Evolutionary conservation across 257 asterid species (phyloP).

Genomic region (Schizonepeta tenuifolia): DNA sequence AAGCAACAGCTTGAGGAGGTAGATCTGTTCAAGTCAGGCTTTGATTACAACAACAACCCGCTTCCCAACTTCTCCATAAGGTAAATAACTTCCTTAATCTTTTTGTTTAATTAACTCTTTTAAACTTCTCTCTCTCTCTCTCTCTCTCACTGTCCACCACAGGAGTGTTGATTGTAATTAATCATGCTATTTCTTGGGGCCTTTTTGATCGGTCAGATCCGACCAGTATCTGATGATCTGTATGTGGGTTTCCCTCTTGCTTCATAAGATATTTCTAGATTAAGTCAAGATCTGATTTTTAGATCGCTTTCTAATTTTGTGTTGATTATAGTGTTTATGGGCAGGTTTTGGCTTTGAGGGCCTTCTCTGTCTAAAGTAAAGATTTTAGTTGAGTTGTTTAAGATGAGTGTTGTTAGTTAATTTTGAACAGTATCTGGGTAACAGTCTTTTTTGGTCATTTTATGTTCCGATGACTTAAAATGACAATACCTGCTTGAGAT

Average conservation of each 20-base stretch:
- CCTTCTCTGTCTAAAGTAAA: constrained; percentile 27
- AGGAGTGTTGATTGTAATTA: constrained; percentile 16
- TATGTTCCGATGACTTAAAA: constrained; percentile 41
- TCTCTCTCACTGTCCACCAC: constrained; percentile 21
- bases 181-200: constrained; percentile 30
- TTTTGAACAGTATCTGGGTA: constrained; percentile 34
- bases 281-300: constrained; percentile 17
- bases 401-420: constrained; percentile 26
- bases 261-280: constrained; percentile 1
- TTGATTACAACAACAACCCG: constrained; percentile 56
- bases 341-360: constrained; percentile 35
- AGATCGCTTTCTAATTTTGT: constrained; percentile 28
- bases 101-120: constrained; percentile 17
- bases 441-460: constrained; percentile 47
- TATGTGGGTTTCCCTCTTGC: constrained; percentile 20
- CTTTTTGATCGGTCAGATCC: constrained; percentile 47
- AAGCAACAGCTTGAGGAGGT: constrained; percentile 43
- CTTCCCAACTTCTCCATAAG: constrained; percentile 84
- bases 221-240: constrained; percentile 21
- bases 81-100: constrained; percentile 38
- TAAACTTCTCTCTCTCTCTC: constrained; percentile 17
- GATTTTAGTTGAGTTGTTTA: constrained; percentile 26
- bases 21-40: constrained; percentile 75
- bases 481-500: constrained; percentile 16
- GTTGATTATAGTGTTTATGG: constrained; percentile 34